Base-by-base conservation (phyloP, 2,329 filamentous ascomycete genomes). In the Pseudogymnoascus sp. region DNA sequence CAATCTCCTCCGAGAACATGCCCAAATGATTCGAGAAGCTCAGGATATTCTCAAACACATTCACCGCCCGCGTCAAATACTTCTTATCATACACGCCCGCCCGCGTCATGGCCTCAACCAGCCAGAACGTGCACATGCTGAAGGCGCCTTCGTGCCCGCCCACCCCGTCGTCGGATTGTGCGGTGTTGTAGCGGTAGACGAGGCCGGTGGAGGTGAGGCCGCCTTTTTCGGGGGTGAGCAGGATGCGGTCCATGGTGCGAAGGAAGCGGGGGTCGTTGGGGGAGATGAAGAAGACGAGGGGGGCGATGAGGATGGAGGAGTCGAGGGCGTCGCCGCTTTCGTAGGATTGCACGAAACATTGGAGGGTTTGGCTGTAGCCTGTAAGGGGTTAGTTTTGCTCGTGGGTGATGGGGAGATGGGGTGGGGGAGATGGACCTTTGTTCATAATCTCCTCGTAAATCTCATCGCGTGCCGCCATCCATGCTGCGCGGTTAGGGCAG, bases 91-190 rank as follows among this genome's bases (percentile, higher is more conserved):
- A 87, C 59, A 80, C 77, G 68, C 82, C 77, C 67, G 88, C 88
- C 33, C 89, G 81, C 31, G 88, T 90, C 76, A 92, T 81, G 23
- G 89, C 88, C 75, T 92, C 89, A 11, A 92, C 87, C 0, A 91
- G 83, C 89, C 89, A 92, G 73, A 92, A 92, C 0, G 88, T 92
- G 71, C 88, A 91, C 88, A 92, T 91, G 70, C 83, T 86, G 72
- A 92, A 92, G 19, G 88, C 88, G 21, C 89, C 89, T 75, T 92
- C 89, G 61, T 82, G 80, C 17, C 89, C 89, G 38, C 88, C 87
- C 8, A 92, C 87, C 31, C 88, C 88, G 70, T 92, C 89, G 63
- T 90, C 83, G 2, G 87, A 84, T 26, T 85, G 76, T 5, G 85
- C 78, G 0, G 86, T 88, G 68, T 92, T 84, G 73, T 92, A 92